Percentiles rank a stretch among this genome's conserved stretches.
These are phyloP conservation scores for Aspergillus indologenus DNA, from an alignment of 495 filamentous ascomycete genomes.

Conservation along the genomic window DNA sequence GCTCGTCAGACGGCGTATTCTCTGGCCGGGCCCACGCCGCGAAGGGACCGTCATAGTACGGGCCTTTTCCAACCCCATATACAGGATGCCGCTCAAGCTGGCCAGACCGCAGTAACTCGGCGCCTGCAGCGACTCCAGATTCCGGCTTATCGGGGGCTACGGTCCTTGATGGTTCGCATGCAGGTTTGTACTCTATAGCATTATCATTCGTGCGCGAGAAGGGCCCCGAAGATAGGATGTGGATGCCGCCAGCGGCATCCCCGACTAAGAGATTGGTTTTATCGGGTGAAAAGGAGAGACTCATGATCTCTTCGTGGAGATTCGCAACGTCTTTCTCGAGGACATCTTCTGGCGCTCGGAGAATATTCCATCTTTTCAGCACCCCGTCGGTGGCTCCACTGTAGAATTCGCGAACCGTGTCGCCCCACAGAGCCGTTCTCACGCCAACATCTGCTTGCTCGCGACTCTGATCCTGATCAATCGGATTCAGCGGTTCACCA, in stretches of 20 bases:
- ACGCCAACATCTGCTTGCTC: slow-evolving; percentile 79
- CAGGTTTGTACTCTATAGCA: slow-evolving; percentile 24
- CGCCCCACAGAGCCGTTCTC: slow-evolving; percentile 77
- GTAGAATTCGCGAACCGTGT: slow-evolving; percentile 66
- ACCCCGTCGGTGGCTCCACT: slow-evolving; percentile 89
- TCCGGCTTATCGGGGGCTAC: slow-evolving; percentile 12
- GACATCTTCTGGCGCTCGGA: slow-evolving; percentile 53
- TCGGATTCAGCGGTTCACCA: slow-evolving; percentile 61
- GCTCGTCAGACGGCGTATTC: slow-evolving; percentile 11
- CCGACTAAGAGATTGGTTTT: slow-evolving; percentile 69
- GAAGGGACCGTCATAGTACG: slow-evolving; percentile 43
- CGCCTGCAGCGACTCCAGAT: slow-evolving; percentile 27
- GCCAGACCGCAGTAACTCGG: slow-evolving; percentile 31
- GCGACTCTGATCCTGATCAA: slow-evolving; percentile 50
- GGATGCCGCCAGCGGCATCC: slow-evolving; percentile 70
- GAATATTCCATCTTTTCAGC: slow-evolving; percentile 82
- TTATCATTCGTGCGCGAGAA: slow-evolving; percentile 19
- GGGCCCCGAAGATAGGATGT: slow-evolving; percentile 55
- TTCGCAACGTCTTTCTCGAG: slow-evolving; percentile 58
- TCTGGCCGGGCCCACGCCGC: slow-evolving; percentile 40
- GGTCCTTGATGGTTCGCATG: slow-evolving; percentile 12
- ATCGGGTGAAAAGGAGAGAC: slow-evolving; percentile 72
- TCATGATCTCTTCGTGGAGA: slow-evolving; percentile 50
- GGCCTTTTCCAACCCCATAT: slow-evolving; percentile 47
- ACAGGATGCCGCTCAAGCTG: slow-evolving; percentile 38